Base-by-base conservation (phyloP, 2,329 filamentous ascomycete genomes). In the Daldinia sp. region DNA sequence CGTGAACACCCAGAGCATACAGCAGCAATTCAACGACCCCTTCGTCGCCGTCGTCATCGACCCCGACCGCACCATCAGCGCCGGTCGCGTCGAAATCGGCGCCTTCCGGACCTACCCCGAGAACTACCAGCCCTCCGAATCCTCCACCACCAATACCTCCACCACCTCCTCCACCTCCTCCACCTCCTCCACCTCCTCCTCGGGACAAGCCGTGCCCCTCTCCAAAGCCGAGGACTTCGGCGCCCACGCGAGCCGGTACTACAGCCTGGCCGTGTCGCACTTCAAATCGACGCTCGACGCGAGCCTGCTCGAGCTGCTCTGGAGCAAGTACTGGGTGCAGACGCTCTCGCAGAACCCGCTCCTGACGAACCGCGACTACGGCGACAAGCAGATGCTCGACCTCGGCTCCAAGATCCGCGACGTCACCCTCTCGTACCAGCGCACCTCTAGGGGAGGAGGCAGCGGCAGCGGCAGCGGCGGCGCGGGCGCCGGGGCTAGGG, bases 251-350 rank as follows among this genome's bases (percentile, higher is more conserved):
- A 92, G 89, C 78, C 90, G 92, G 62, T 99, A 99, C 83, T 99
- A 99, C 81, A 87, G 92, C 13, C 87, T 99, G 5, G 92, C 97
- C 69, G 92, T 98, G 13, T 93, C 93, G 35, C 93, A 97, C 81
- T 99, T 93, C 87, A 98, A 98, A 83, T 96, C 93, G 71, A 92
- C 92, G 0, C 90, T 99, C 30, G 96, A 99, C 81, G 87, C 90
- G 1, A 92, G 94, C 74, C 86, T 99, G 26, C 85, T 99, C 4
- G 93, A 97, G 76, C 87, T 93, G 58, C 85, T 99, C 33, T 98
- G 96, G 96, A 97, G 98, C 84, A 98, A 98, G 81, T 99, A 99
- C 85, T 97, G 94, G 96, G 94, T 98, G 37, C 93, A 97, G 77
- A 99, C 96, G 5, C 87, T 99, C 20, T 97, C 93, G 35, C 93